Conservation (phyloP, 1,284 basidiomycete genomes). For the Marasmius fiardii region DNA sequence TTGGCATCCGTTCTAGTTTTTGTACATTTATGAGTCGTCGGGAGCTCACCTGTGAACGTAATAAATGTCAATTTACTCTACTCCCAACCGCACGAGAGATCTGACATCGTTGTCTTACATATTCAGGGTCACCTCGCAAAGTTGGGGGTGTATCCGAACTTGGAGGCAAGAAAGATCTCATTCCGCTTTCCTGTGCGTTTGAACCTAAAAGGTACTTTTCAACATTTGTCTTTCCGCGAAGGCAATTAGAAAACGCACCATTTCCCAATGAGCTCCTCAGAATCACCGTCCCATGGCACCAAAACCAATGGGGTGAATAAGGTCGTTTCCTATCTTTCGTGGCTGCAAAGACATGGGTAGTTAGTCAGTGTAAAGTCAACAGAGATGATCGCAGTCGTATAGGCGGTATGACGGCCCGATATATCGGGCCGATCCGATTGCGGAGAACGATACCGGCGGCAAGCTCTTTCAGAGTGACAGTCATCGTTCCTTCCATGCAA, state of each 20-base stretch:
- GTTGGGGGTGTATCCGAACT: slow-evolving; percentile 38
- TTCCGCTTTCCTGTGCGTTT: slow-evolving; percentile 40
- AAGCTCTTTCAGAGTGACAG: no score
- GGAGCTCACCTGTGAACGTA: slow-evolving; percentile 13
- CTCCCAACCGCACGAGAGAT: slow-evolving; percentile 11
- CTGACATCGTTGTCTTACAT: slow-evolving; percentile 11
- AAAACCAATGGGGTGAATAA: slow-evolving; percentile 18
- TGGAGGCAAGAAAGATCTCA: slow-evolving; percentile 47
- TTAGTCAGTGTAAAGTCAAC: no score
- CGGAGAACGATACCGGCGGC: no score
- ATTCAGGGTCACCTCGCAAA: slow-evolving; percentile 26
- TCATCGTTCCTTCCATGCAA: no score
- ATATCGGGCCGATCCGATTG: no score
- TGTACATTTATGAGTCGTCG: not conserved
- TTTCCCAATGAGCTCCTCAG: slow-evolving; percentile 10
- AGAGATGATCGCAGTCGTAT: no score
- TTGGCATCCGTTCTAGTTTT: slow-evolving; percentile 10
- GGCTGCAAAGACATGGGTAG: slow-evolving; percentile 7
- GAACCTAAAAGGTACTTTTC: slow-evolving; percentile 27
- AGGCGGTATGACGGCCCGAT: no score
- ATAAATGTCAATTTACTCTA: slow-evolving; percentile 13
- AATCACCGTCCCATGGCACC: slow-evolving; percentile 18
- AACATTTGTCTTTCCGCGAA: not conserved
- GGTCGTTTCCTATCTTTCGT: slow-evolving; percentile 16
- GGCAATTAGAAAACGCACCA: not conserved